A percentile compares a stretch with the other conserved stretches of the same genome.
Evolutionary conservation across 2,329 filamentous ascomycete species (phyloP).

Genomic region (Myriosclerotinia curreyana): DNA sequence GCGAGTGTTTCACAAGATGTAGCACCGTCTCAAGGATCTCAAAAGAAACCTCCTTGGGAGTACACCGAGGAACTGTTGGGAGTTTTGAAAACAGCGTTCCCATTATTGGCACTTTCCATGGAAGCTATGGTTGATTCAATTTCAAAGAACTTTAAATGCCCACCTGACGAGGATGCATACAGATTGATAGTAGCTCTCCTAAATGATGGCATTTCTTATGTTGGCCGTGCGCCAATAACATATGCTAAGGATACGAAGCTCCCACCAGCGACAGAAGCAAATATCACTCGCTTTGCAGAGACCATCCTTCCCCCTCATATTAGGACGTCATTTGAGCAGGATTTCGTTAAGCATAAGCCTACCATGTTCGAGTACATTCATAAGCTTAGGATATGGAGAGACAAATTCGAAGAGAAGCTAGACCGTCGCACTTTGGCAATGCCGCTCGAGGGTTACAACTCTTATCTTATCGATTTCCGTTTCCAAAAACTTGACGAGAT

Average conservation of each 20-base stretch:
- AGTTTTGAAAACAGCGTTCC: constrained; percentile 94
- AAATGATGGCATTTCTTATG: constrained; percentile 91
- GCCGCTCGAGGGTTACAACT: constrained; percentile 75
- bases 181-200: constrained; percentile 94
- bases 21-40: constrained; percentile 12
- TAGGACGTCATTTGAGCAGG: constrained; percentile 92
- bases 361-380: constrained; percentile 99
- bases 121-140: constrained; percentile 99
- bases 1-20: constrained; percentile 34
- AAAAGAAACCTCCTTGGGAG: constrained; percentile 85
- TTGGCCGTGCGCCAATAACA: constrained; percentile 79
- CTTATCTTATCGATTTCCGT: constrained; percentile 90
- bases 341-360: constrained; percentile 92
- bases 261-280: constrained; percentile 84
- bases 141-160: constrained; percentile 98
- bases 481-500: constrained; percentile 99
- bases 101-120: constrained; percentile 92
- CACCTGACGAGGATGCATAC: constrained; percentile 96
- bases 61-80: constrained; percentile 94
- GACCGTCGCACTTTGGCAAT: constrained; percentile 61
- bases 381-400: constrained; percentile 91
- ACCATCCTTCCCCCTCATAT: constrained; percentile 94
- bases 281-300: constrained; percentile 95
- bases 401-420: constrained; percentile 96
- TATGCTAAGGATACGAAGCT: constrained; percentile 92